Base-by-base conservation (phyloP, 1,139 yeast genomes). In the Candida buenavistaensis region DNA sequence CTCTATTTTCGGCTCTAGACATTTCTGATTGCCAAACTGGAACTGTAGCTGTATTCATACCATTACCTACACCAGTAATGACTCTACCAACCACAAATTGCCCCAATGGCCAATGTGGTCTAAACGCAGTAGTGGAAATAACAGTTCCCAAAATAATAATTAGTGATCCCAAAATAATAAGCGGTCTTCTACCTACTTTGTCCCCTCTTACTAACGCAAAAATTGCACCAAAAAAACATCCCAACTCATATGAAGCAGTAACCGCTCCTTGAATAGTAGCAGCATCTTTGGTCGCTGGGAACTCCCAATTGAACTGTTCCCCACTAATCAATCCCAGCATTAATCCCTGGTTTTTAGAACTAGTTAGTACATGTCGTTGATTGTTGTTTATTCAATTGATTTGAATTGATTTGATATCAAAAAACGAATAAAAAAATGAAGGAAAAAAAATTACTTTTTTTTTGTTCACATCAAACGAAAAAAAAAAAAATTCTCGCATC, bases 21-120 rank as follows among this genome's bases (percentile, higher is more conserved):
- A 82, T 76, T 59, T 85, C 95, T 0, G 92, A 78, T 57, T 84
- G 88, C 80, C 87, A 83, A 44, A 82, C 80, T 11, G 95, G 95
- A 40, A 84, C 80, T 23, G 90, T 82, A 20, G 90, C 83, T 14
- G 92, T 84, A 52, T 80, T 81, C 55, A 82, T 55, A 45, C 95
- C 95, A 46, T 82, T 81, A 47, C 95, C 95, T 27, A 81, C 43
- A 44, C 95, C 95, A n/a, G 88, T 76, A 28, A 83, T 62, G 39
- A 82, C 78, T 62, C 95, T 74, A 12, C 90, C 95, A 38, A 82
- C 64, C 29, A 83, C 78, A 36, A 85, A 78, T 50, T 83, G 92
- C 22, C 82, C 85, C 39, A 81, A 62, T 36, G 58, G 60, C 72
- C 72, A 66, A 47, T 60, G 57, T 11, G 58, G 72, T 35, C 61